Percentiles rank a stretch among this genome's conserved stretches.
phyloP scores from a whole-genome alignment of 139 green algal genomes.

The Microglena sp. region DNA sequence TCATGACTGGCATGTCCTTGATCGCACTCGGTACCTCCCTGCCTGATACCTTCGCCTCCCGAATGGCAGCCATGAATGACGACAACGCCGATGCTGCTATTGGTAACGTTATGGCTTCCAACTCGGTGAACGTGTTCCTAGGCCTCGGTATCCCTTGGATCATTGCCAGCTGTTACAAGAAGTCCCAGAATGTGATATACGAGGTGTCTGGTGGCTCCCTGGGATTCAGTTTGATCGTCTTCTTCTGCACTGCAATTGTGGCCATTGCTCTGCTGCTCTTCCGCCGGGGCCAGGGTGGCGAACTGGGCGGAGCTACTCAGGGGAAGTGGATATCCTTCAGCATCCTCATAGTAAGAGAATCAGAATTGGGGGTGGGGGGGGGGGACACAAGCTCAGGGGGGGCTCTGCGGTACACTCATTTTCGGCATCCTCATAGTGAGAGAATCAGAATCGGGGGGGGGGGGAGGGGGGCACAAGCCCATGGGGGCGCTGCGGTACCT shows the following conservation, averaged over 20 bases:
- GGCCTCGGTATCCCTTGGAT: constrained; percentile 35
- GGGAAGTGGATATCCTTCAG: neutral
- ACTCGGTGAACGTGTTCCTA: constrained; percentile 37
- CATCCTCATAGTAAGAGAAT: no score
- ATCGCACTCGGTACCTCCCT: constrained; percentile 24
- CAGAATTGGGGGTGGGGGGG: neutral
- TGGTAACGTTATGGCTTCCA: constrained; percentile 37
- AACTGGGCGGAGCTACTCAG: constrained; percentile 1
- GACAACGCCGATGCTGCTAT: constrained; percentile 36
- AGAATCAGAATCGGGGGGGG: no score
- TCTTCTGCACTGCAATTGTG: neutral
- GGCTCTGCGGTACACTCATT: no score
- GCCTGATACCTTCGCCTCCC: constrained; percentile 28
- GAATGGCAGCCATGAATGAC: constrained; percentile 17
- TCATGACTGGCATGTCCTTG: constrained; percentile 22
- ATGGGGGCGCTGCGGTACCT: no score
- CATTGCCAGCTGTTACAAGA: constrained; percentile 24
- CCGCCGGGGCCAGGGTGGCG: constrained; percentile 5
- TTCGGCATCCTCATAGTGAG: no score
- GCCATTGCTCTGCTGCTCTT: constrained; percentile 1
- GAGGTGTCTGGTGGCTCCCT: neutral
- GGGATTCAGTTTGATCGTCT: constrained; percentile 10
- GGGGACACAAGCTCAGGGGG: no score
- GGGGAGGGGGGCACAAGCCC: no score
- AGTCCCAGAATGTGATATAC: neutral